Conservation (phyloP, 139 green algal species). For the Zygnema circumcarinatum region DNA sequence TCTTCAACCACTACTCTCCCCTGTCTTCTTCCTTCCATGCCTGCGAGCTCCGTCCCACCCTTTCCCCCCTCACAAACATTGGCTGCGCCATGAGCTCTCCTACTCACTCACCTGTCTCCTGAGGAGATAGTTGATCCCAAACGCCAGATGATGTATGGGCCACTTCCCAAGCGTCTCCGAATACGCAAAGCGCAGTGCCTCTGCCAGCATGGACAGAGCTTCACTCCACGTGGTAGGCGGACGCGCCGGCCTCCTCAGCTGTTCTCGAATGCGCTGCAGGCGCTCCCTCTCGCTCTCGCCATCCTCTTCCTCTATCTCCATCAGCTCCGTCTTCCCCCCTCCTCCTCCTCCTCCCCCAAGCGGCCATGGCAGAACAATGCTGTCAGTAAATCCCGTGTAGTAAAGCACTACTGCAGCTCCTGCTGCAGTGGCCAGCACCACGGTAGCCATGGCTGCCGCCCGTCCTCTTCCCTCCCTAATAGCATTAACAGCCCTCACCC, state of each 20-base stretch:
- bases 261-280: background rate
- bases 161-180: constrained; percentile 59
- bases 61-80: background rate
- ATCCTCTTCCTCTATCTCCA: background rate
- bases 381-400: constrained; percentile 27
- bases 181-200: constrained; percentile 54
- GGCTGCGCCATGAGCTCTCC: background rate
- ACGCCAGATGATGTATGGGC: constrained; percentile 49
- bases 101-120: constrained; percentile 41
- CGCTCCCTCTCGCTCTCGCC: background rate
- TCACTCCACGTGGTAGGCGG: constrained; percentile 44
- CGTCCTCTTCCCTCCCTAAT: too few species aligned
- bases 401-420: constrained; percentile 44
- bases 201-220: constrained; percentile 37
- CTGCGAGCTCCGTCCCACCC: too few species aligned
- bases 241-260: background rate
- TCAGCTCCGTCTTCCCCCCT: background rate
- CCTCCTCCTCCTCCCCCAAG: background rate
- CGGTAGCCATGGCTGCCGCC: constrained; percentile 34
- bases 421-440: constrained; percentile 32
- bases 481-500: too few species aligned
- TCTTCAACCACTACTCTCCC: too few species aligned
- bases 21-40: too few species aligned
- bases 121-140: constrained; percentile 50
- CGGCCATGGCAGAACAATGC: background rate